Base-by-base conservation (phyloP, 192 early-diverging fungal genomes). In the Entomortierella lignicola region DNA sequence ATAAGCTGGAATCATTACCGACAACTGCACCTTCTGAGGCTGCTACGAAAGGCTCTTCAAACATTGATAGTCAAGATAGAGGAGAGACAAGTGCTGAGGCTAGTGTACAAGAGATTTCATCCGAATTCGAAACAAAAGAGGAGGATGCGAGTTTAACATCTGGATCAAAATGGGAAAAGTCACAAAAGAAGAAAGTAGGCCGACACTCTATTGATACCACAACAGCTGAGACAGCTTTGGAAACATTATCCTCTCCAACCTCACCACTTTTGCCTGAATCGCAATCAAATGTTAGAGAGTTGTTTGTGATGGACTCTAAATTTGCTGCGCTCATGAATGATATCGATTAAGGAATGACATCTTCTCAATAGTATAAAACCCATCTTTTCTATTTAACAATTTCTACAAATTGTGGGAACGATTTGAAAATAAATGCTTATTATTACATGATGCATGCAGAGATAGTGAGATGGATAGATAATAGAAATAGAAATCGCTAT, bases 291-390 rank as follows among this genome's bases (percentile, higher is more conserved):
- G 15, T 26, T 1, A 11, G 13, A 29, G 68, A 54, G 30, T 55
- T 59, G 2, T 60, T 70, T 34, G 31, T 44, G 12, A 43, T 39
- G 8, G 52, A 61, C 17, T 70, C 68, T 11, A 70, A 34, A 39
- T 70, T 55, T 18, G 18, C 68, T 4, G 59, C 52, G 21, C 42
- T 69, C 8, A 59, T 58, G 66, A 11, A 42, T 11, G 57, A 51
- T 8, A 7, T 44, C 7, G 66, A n/a, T 43, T 58, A 41, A 58
- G 34, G 7, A 29, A 39, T 37, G 5, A 10, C 34, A 10, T 7
- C 5, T 37, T 37, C 10, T 42, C 6, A 52, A 63, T 20, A 39
- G 39, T 39, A 47, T 39, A 65, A 26, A 51, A 29, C n/a, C n/a
- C n/a, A n/a, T n/a, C n/a, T n/a, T n/a, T n/a, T n/a, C n/a, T n/a